phyloP scores from a whole-genome alignment of 2,329 filamentous ascomycete species.

The Oidium heveae region DNA sequence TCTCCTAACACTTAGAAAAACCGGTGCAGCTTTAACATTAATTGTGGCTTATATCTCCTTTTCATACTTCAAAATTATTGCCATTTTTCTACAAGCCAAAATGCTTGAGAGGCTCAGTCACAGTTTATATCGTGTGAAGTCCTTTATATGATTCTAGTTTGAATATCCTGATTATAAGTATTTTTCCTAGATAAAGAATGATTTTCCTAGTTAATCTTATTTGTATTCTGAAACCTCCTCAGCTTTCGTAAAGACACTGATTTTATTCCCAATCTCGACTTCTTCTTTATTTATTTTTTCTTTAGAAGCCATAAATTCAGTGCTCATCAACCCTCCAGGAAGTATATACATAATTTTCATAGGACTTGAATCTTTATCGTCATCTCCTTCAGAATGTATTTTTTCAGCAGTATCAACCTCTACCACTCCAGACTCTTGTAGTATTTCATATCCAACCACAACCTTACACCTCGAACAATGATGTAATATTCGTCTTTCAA shows the following conservation, averaged over 20 bases:
- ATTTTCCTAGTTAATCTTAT: too few relatives aligned
- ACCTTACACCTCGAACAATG: constrained; percentile 35
- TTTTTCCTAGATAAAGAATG: too few relatives aligned
- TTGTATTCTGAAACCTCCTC: too few relatives aligned
- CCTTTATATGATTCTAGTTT: too few relatives aligned
- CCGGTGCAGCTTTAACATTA: too few relatives aligned
- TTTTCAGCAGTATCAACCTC: constrained; percentile 9
- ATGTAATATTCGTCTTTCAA: constrained; percentile 36
- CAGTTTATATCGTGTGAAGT: too few relatives aligned
- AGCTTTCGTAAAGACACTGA: neutral
- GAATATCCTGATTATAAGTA: too few relatives aligned
- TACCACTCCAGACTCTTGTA: neutral
- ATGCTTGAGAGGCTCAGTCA: too few relatives aligned
- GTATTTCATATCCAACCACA: constrained; percentile 34
- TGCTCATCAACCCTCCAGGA: constrained; percentile 31
- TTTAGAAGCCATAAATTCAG: constrained; percentile 23
- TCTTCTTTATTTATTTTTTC: constrained; percentile 14
- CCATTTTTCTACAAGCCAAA: too few relatives aligned
- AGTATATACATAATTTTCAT: constrained; percentile 30
- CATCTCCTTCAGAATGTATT: constrained; percentile 14
- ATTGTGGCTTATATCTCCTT: too few relatives aligned
- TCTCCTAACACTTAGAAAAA: too few relatives aligned
- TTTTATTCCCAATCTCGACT: constrained; percentile 8
- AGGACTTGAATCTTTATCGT: constrained; percentile 8
- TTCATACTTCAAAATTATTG: too few relatives aligned